These are phyloP conservation scores for Phialophora tarda DNA, from an alignment of 2,329 filamentous ascomycete genomes.

Conservation along the genomic window DNA sequence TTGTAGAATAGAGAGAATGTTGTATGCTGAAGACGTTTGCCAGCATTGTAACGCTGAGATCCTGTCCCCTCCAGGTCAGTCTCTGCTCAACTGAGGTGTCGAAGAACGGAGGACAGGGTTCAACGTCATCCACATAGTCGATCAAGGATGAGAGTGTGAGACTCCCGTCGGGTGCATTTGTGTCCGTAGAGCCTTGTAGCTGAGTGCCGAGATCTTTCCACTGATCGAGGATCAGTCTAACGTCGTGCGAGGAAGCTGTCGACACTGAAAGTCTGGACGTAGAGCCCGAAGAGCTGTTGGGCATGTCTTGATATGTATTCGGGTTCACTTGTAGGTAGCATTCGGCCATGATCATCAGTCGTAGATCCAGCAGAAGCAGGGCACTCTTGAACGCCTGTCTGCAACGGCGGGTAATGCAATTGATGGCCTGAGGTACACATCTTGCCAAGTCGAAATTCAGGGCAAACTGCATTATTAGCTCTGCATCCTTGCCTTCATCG, in stretches of 20 bases:
- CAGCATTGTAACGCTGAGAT: neutral
- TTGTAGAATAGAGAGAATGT: neutral
- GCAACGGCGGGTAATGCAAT: neutral
- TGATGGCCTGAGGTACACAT: conserved; percentile 1
- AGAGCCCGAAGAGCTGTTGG: neutral
- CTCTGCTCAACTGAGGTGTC: neutral
- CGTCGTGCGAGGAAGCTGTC: neutral
- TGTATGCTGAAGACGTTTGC: neutral
- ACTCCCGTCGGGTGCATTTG: neutral
- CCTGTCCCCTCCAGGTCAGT: neutral
- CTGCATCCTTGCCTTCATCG: too few species aligned
- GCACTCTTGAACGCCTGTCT: conserved; percentile 5
- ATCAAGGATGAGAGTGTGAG: neutral
- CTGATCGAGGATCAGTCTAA: neutral
- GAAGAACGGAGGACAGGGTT: neutral
- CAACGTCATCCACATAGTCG: conserved; percentile 3
- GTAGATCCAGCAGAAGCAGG: conserved; percentile 2
- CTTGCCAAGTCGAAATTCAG: conserved; percentile 1
- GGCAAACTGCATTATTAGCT: conserved; percentile 11
- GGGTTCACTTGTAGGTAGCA: neutral
- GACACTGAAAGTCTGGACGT: neutral
- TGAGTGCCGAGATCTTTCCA: conserved; percentile 6
- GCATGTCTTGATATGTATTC: neutral
- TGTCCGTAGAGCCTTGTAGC: neutral
- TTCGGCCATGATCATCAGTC: conserved; percentile 14